Percentiles rank a stretch among this genome's conserved stretches.
These are phyloP conservation scores for Penicillium ucsense DNA, from an alignment of 495 filamentous ascomycete genomes.

Conservation along the genomic window DNA sequence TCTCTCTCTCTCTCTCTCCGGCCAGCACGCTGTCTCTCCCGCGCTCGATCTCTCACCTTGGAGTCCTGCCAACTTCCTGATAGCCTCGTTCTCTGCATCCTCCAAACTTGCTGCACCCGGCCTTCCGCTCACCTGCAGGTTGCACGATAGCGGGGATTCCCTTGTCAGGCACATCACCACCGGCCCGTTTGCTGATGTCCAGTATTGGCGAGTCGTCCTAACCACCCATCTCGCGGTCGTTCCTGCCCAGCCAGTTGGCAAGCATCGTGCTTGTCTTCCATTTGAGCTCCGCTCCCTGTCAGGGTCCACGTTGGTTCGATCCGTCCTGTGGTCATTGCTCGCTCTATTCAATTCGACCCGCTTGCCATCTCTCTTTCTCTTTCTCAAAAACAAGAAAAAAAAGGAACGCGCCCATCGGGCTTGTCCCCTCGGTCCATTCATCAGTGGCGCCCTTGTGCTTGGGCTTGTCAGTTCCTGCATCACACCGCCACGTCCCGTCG, in stretches of 20 bases:
- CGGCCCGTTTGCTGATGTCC: conserved; percentile 19
- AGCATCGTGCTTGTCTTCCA: conserved; percentile 10
- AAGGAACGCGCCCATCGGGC: not conserved
- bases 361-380: not conserved
- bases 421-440: not conserved
- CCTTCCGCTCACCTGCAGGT: not conserved
- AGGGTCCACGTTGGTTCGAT: too few species aligned
- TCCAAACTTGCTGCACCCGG: too few species aligned
- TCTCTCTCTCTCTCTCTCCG: too few species aligned
- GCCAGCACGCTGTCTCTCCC: too few species aligned
- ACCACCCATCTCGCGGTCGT: not conserved
- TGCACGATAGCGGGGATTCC: conserved; percentile 10
- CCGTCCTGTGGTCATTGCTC: too few species aligned
- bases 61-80: too few species aligned
- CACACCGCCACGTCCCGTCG: conserved; percentile 16
- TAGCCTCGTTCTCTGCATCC: too few species aligned
- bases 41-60: too few species aligned
- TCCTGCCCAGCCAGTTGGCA: conserved; percentile 20
- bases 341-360: too few species aligned
- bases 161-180: conserved; percentile 14
- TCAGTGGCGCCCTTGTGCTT: not conserved
- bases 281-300: too few species aligned
- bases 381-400: not conserved
- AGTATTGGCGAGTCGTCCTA: conserved; percentile 1
- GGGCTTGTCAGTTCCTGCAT: conserved; percentile 3